phyloP scores from a whole-genome alignment of 805 yeast species.

The Yamadazyma laniorum region DNA sequence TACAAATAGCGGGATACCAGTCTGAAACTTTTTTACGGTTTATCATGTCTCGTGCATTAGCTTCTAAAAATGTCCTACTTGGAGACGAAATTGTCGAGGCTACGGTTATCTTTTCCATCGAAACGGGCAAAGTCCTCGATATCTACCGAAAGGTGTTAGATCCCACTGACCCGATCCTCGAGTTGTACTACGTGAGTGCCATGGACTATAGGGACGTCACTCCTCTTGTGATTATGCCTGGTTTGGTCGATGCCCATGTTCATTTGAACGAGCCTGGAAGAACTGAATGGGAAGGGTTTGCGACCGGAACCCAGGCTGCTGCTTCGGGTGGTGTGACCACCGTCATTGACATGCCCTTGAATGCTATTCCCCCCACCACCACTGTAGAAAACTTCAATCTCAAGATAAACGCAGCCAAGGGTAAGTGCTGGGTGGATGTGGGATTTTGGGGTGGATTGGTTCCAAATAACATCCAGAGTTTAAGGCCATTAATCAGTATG shows the following conservation, averaged over 20 bases:
- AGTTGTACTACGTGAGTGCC: slow-evolving; percentile 37
- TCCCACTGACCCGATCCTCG: slow-evolving; percentile 39
- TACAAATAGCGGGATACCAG: no score
- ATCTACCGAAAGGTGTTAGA: slow-evolving; percentile 36
- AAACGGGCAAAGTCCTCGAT: slow-evolving; percentile 53
- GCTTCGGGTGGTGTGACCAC: slow-evolving; percentile 97
- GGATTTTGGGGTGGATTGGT: slow-evolving; percentile 97
- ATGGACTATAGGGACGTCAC: slow-evolving; percentile 51
- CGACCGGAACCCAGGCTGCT: slow-evolving; percentile 93
- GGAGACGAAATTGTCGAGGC: slow-evolving; percentile 51
- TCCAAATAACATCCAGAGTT: slow-evolving; percentile 69
- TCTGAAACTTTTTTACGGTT: no score
- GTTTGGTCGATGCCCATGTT: slow-evolving; percentile 90
- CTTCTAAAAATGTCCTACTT: slow-evolving; percentile 58
- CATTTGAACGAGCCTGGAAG: slow-evolving; percentile 97
- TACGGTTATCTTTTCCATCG: slow-evolving; percentile 58
- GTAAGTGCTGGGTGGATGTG: slow-evolving; percentile 87
- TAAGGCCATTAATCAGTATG: slow-evolving; percentile 71
- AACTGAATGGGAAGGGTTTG: slow-evolving; percentile 98
- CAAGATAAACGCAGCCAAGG: slow-evolving; percentile 75
- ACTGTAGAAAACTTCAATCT: slow-evolving; percentile 70
- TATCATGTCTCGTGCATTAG: slow-evolving; percentile 58
- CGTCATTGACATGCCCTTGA: slow-evolving; percentile 92
- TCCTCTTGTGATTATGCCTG: slow-evolving; percentile 75
- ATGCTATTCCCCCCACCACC: slow-evolving; percentile 95